Conservation (phyloP, 73 alveolate genomes). For the Paramecium sonneborni region DNA sequence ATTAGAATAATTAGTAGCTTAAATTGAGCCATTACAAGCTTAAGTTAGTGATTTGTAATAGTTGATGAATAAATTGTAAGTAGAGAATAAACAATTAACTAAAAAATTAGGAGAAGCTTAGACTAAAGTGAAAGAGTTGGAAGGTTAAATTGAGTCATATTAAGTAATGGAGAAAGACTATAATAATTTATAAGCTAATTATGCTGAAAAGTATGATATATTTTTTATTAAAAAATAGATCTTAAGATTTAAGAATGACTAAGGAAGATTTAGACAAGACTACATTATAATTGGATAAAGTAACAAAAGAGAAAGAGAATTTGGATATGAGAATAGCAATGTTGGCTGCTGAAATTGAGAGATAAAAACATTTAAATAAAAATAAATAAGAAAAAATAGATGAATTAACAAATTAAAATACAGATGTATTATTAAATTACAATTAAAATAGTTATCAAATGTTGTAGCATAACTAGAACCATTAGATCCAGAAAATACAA, state of each 20-base stretch:
- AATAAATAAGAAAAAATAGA: constrained; percentile 14
- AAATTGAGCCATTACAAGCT: background rate
- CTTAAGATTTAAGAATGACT: background rate
- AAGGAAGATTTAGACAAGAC: constrained; percentile 28
- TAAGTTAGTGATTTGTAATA: background rate
- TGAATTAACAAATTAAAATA: constrained; percentile 22
- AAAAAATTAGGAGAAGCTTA: constrained; percentile 5
- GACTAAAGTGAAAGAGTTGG: background rate
- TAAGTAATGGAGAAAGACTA: constrained; percentile 20
- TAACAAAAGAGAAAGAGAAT: background rate
- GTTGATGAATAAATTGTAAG: background rate
- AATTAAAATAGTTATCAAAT: background rate
- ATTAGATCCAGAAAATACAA: constrained; percentile 27
- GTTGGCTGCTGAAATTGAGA: constrained; percentile 32
- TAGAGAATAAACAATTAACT: background rate
- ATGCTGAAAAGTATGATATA: background rate
- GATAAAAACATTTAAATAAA: background rate
- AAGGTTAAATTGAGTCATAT: background rate
- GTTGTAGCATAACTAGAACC: constrained; percentile 44
- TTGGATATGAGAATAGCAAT: constrained; percentile 34
- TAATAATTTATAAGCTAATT: background rate
- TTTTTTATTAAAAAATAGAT: background rate
- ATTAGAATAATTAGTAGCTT: background rate
- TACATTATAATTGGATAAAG: background rate
- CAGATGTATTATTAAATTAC: background rate